Evolutionary conservation across 257 asterid genomes (phyloP).

Genomic region (Fraxinus quadrangulata): DNA sequence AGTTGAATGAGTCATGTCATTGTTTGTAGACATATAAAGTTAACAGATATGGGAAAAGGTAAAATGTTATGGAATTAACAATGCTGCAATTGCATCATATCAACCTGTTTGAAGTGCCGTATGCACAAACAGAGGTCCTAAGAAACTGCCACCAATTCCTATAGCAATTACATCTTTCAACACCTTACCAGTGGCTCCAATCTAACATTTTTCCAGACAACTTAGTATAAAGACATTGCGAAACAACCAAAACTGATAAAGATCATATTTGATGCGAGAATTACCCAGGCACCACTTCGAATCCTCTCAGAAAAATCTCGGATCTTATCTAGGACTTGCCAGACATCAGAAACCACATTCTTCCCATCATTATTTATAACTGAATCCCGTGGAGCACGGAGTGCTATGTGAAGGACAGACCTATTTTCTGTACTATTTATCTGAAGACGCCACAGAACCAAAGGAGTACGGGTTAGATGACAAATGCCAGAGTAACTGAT

Average conservation of each 20-base stretch:
- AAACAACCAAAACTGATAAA: conserved; percentile 20
- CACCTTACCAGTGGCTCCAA: conserved; percentile 93
- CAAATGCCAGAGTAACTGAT: not conserved
- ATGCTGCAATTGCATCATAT: conserved; percentile 10
- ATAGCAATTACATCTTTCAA: conserved; percentile 86
- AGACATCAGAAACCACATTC: conserved; percentile 96
- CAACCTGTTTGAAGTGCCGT: conserved; percentile 98
- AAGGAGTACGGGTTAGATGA: conserved; percentile 20
- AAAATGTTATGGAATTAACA: conserved; percentile 8
- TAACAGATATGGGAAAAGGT: conserved; percentile 15
- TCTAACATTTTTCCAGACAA: conserved; percentile 41
- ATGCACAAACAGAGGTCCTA: conserved; percentile 98
- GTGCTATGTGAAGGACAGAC: conserved; percentile 95
- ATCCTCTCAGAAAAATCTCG: conserved; percentile 81
- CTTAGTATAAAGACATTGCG: conserved; percentile 19
- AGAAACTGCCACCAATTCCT: conserved; percentile 99
- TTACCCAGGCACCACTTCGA: conserved; percentile 99
- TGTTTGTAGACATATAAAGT: not conserved
- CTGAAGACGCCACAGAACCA: conserved; percentile 44
- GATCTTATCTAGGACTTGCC: conserved; percentile 97
- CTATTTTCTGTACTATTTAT: conserved; percentile 93
- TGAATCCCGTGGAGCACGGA: conserved; percentile 88
- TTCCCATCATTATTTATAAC: conserved; percentile 84
- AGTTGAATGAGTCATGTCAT: conserved; percentile 15
- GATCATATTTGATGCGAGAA: conserved; percentile 15